A percentile compares a stretch with the other conserved stretches of the same genome.
phyloP scores from a whole-genome alignment of 2,329 filamentous ascomycete genomes.

The Beauveria scarabaeidicola region DNA sequence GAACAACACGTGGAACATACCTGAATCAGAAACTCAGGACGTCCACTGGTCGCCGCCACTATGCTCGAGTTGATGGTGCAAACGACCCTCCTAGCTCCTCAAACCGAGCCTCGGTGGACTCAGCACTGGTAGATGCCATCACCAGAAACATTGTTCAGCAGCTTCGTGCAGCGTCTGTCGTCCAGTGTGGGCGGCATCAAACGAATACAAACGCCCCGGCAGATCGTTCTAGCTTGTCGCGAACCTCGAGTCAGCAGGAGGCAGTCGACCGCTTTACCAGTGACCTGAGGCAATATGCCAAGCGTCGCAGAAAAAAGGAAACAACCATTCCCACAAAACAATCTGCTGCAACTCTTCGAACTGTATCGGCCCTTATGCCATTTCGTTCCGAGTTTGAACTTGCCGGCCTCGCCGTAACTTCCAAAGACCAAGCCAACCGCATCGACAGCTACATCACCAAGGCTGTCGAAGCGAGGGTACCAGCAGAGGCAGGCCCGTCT shows the following conservation, averaged over 20 bases:
- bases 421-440: conserved; percentile 33
- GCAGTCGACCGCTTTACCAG: conserved; percentile 29
- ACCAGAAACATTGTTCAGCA: conserved; percentile 38
- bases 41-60: background rate
- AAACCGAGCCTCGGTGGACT: conserved; percentile 27
- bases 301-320: conserved; percentile 13
- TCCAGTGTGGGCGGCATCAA: conserved; percentile 1
- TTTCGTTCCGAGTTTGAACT: conserved; percentile 44
- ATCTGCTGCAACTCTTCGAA: conserved; percentile 38
- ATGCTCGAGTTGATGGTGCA: background rate
- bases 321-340: conserved; percentile 15
- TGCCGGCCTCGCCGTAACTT: conserved; percentile 49
- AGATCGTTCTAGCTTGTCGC: conserved; percentile 22
- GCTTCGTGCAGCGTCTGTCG: conserved; percentile 30
- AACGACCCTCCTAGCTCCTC: conserved; percentile 14
- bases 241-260: conserved; percentile 34
- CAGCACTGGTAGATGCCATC: conserved; percentile 35
- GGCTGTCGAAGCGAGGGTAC: conserved; percentile 11
- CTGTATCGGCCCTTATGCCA: conserved; percentile 44
- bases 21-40: background rate
- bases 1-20: background rate
- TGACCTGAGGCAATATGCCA: conserved; percentile 22
- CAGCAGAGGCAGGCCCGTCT: conserved; percentile 2
- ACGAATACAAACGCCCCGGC: background rate
- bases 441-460: conserved; percentile 15